These are phyloP conservation scores for Nasturtium officinale DNA, from an alignment of 345 rosid species.

Conservation along the genomic window DNA sequence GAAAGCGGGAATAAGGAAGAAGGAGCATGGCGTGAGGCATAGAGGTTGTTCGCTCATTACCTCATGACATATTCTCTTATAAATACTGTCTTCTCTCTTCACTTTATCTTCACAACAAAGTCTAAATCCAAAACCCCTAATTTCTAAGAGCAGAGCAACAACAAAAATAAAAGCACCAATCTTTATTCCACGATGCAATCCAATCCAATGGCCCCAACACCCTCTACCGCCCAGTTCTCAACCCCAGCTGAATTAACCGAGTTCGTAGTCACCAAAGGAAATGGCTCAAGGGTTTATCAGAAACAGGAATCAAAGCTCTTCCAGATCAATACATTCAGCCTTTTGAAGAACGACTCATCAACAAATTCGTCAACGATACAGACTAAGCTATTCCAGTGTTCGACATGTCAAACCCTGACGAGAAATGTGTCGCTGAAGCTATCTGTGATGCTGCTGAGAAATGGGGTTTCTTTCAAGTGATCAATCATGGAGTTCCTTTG, in stretches of 20 bases:
- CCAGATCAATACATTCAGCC: slow-evolving; percentile 55
- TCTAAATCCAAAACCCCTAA: not conserved
- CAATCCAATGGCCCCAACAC: slow-evolving; percentile 46
- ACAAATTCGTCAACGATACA: slow-evolving; percentile 41
- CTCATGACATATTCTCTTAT: slow-evolving; percentile 27
- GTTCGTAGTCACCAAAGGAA: slow-evolving; percentile 49
- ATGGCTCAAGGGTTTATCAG: slow-evolving; percentile 56
- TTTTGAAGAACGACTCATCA: slow-evolving; percentile 44
- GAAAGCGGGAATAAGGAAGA: slow-evolving; percentile 35
- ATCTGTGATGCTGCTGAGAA: slow-evolving; percentile 55
- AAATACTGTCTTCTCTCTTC: slow-evolving; percentile 39
- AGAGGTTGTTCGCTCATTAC: slow-evolving; percentile 41
- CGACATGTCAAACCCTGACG: slow-evolving; percentile 50
- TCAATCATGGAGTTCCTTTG: slow-evolving; percentile 51
- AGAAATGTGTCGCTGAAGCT: slow-evolving; percentile 42
- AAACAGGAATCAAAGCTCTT: slow-evolving; percentile 48
- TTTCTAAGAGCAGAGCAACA: not conserved
- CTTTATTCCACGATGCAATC: not conserved
- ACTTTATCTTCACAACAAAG: slow-evolving; percentile 19
- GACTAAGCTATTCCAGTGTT: slow-evolving; percentile 49
- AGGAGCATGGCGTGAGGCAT: slow-evolving; percentile 42
- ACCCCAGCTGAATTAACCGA: slow-evolving; percentile 41
- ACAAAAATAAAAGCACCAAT: not conserved
- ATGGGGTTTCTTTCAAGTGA: slow-evolving; percentile 60
- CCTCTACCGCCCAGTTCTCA: slow-evolving; percentile 20